Conservation (phyloP, 495 filamentous ascomycete genomes). For the Penicillium soppii region DNA sequence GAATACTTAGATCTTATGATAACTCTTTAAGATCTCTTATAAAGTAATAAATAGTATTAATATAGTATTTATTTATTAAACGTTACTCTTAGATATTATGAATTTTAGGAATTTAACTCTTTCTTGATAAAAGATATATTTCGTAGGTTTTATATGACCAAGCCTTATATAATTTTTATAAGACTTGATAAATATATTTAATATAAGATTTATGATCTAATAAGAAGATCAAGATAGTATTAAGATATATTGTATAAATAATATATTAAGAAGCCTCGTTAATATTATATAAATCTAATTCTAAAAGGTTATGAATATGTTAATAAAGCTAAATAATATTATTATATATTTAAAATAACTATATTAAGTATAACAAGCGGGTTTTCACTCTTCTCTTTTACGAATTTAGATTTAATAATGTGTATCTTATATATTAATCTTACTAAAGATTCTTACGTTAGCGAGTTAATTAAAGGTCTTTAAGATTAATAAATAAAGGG, state of each 20-base stretch:
- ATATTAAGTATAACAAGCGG: background rate
- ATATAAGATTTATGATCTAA: background rate
- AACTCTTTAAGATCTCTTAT: background rate
- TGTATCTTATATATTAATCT: background rate
- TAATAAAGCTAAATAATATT: background rate
- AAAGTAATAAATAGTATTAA: background rate
- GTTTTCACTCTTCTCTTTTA: background rate
- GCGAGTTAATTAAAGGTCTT: background rate
- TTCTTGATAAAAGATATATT: background rate
- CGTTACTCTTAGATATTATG: too few species aligned
- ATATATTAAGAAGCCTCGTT: background rate
- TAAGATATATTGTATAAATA: background rate
- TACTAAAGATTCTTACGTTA: background rate
- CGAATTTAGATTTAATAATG: background rate
- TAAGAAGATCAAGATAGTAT: background rate
- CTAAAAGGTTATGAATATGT: background rate
- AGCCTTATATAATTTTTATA: too few species aligned
- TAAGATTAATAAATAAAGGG: background rate
- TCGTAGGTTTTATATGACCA: too few species aligned
- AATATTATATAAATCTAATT: background rate
- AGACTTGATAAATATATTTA: too few species aligned
- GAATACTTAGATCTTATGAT: background rate
- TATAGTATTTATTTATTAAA: background rate
- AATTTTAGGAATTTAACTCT: background rate
- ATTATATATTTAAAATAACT: conserved; percentile 2